These are phyloP conservation scores for Debaryomycetaceae sp. DNA, from an alignment of 1,139 yeast species.

Conservation along the genomic window DNA sequence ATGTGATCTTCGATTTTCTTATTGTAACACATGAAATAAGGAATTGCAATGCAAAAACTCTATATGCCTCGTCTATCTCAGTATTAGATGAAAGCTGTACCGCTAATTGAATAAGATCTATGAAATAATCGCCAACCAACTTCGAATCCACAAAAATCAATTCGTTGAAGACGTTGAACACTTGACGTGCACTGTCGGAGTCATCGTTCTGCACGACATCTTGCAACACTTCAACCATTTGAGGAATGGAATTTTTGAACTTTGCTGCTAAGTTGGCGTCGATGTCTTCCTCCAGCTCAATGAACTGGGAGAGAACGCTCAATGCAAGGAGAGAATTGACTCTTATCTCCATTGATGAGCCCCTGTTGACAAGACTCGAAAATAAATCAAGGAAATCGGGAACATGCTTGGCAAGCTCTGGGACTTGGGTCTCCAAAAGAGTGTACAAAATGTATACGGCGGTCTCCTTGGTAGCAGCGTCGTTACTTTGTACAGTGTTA, in stretches of 20 bases:
- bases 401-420: slow-evolving; percentile 59
- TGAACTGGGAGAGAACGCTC: slow-evolving; percentile 68
- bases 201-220: slow-evolving; percentile 72
- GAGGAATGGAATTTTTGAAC: slow-evolving; percentile 70
- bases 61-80: slow-evolving; percentile 71
- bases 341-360: slow-evolving; percentile 67
- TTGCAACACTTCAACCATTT: slow-evolving; percentile 77
- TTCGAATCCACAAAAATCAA: slow-evolving; percentile 73
- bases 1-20: slow-evolving; percentile 63
- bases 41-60: slow-evolving; percentile 83
- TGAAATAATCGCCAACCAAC: slow-evolving; percentile 73
- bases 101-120: slow-evolving; percentile 68
- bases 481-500: slow-evolving; percentile 58
- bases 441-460: slow-evolving; percentile 78
- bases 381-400: slow-evolving; percentile 70
- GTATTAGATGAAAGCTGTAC: slow-evolving; percentile 70
- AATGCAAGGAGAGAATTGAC: slow-evolving; percentile 81
- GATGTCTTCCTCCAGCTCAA: slow-evolving; percentile 52
- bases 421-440: slow-evolving; percentile 70
- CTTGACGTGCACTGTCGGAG: slow-evolving; percentile 64
- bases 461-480: slow-evolving; percentile 70
- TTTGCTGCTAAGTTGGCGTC: slow-evolving; percentile 49
- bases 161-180: slow-evolving; percentile 84
- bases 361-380: slow-evolving; percentile 63
- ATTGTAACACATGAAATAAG: slow-evolving; percentile 72